Conservation (phyloP, 2,329 filamentous ascomycete species). For the Canariomyces notabilis region DNA sequence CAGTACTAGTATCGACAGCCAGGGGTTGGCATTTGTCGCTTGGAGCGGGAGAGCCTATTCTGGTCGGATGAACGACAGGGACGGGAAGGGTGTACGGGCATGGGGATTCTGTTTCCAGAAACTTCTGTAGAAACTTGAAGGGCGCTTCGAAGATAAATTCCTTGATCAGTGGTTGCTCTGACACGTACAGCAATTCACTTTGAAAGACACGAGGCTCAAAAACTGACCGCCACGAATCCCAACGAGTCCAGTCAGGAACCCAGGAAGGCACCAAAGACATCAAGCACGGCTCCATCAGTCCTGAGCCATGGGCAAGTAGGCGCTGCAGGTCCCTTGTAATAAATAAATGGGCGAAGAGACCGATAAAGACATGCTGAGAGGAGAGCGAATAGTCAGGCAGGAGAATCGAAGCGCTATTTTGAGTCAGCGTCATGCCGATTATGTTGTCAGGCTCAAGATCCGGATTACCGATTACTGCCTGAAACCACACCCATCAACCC, state of each 20-base stretch:
- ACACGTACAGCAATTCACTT: no score
- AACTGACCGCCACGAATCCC: background rate
- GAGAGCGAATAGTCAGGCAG: slow-evolving; percentile 4
- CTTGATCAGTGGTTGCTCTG: background rate
- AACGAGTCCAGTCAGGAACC: slow-evolving; percentile 1
- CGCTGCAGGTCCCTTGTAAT: background rate
- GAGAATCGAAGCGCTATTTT: no score
- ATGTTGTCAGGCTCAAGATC: no score
- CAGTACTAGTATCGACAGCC: background rate
- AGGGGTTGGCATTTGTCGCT: background rate
- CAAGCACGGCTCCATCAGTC: background rate
- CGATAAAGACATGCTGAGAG: slow-evolving; percentile 1
- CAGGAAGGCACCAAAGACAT: background rate
- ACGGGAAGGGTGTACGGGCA: no score
- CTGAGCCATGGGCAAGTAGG: background rate
- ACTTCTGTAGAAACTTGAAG: no score
- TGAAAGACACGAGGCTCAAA: background rate
- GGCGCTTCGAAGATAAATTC: no score
- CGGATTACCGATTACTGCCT: background rate
- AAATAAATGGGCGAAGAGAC: background rate
- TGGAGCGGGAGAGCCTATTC: no score
- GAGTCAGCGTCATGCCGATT: no score
- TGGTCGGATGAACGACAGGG: no score
- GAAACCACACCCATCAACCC: background rate
- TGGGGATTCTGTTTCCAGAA: no score